Base-by-base conservation (phyloP, 306 rosid genomes). In the Cicer yamashitae region DNA sequence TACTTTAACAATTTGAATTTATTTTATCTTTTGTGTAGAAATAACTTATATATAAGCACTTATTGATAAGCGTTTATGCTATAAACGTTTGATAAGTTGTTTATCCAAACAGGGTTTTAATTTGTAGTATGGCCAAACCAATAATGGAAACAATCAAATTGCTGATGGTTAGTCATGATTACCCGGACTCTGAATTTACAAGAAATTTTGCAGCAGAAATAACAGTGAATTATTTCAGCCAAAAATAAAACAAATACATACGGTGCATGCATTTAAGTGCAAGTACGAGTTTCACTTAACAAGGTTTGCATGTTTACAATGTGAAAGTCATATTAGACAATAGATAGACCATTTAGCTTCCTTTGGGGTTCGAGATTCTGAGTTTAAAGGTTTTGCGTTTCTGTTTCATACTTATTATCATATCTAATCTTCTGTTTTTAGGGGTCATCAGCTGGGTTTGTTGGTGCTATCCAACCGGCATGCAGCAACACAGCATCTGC, bases 401-500 rank as follows among this genome's bases (percentile, higher is more conserved):
- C 37, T 45, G 6, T 34, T 65, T 41, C 18, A 45, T 57, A 50
- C 77, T 77, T 60, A 74, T 41, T 44, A 41, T 81, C 75, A 52
- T 53, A 53, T 63, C 25, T 61, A 56, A 77, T 43, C 43, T 62
- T 67, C 51, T 40, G 67, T 77, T 71, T 81, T 13, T 86, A 94
- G 97, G 96, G 84, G 3, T 76, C 89, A 3, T 79, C 92, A 6
- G 78, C 51, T 67, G 87, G 88, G 68, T 78, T 67, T 71, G 81
- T 68, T 67, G 84, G 79, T 82, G 81, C 75, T 13, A 62, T 68
- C 43, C 91, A 84, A 73, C 91, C 97, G 64, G 92, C 88, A 14
- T 84, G 83, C 83, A 90, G 93, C 91, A 94, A 77, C 54, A 85
- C 90, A 3, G 97, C 92, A 45, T 96, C 97, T 48, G 96, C 88